phyloP scores from a whole-genome alignment of 2,329 filamentous ascomycete species.

The Fusarium continuum region DNA sequence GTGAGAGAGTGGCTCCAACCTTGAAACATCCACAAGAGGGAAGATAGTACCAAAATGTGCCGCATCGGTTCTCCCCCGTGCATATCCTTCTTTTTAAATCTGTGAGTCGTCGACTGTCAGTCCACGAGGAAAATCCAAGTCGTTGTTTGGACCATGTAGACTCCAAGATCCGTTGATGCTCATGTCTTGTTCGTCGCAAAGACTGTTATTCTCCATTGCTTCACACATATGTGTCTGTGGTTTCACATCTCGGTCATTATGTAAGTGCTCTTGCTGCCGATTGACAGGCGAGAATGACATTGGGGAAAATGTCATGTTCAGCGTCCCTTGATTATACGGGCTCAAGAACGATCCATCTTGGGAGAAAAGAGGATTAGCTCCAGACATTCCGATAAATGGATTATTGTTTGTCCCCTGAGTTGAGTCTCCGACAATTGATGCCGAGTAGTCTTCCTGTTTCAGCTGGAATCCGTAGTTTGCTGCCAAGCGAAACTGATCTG shows the following conservation, averaged over 20 bases:
- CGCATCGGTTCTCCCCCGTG: neutral
- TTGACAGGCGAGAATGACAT: constrained; percentile 47
- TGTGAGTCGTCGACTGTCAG: constrained; percentile 40
- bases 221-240: constrained; percentile 42
- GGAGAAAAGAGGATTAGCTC: constrained; percentile 47
- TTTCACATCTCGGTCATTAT: constrained; percentile 35
- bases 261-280: constrained; percentile 31
- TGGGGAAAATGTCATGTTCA: constrained; percentile 36
- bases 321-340: constrained; percentile 38
- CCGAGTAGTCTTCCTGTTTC: constrained; percentile 44
- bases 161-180: constrained; percentile 40
- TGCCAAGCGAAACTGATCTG: constrained; percentile 44
- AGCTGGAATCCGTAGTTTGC: constrained; percentile 37
- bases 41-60: too few species aligned
- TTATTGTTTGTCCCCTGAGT: constrained; percentile 30
- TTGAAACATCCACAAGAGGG: too few species aligned
- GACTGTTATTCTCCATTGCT: constrained; percentile 27
- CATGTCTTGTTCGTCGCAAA: constrained; percentile 40
- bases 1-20: too few species aligned
- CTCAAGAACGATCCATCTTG: constrained; percentile 46
- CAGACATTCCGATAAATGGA: constrained; percentile 44
- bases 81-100: constrained; percentile 25
- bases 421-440: constrained; percentile 30
- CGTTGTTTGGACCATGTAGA: constrained; percentile 32
- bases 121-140: constrained; percentile 37